These are phyloP conservation scores for Citrus sinensis DNA, from an alignment of 345 rosid species.

Conservation along the genomic window DVS_A1.0 CM039162.1:7691501-7692000, in stretches of 20 bases:
- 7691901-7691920: no score
- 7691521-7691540: neutral
- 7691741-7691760: neutral
- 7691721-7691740: neutral
- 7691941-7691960: neutral
- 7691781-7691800: no score
- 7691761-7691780: no score
- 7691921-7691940: neutral
- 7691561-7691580: neutral
- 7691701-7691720: neutral
- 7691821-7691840: no score
- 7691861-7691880: neutral
- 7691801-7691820: no score
- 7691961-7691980: neutral
- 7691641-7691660: neutral
- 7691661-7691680: neutral
- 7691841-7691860: no score
- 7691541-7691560: neutral
- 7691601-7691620: no score
- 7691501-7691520: neutral
- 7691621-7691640: neutral
- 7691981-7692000: neutral
- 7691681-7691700: neutral
- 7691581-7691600: neutral
- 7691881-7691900: neutral